Conservation (phyloP, 2,329 filamentous ascomycete species). For the Fusarium camptoceras region DNA sequence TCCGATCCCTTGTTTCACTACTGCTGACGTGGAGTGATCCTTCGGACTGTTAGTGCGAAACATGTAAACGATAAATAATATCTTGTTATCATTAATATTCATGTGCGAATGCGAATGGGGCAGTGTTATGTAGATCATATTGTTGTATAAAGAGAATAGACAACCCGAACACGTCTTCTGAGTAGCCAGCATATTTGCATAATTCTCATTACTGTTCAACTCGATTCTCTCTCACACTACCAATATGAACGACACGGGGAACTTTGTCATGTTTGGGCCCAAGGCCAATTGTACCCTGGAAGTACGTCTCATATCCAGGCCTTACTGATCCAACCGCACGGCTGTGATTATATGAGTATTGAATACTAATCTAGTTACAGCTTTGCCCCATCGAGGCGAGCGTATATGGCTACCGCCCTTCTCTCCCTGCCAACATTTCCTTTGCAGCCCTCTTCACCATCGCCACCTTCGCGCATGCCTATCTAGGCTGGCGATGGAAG, state of each 20-base stretch:
- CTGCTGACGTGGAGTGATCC: background rate
- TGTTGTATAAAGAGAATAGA: background rate
- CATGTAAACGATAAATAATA: background rate
- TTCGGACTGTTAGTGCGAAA: background rate
- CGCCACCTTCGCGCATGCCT: conserved; percentile 55
- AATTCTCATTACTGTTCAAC: background rate
- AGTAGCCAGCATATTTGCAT: background rate
- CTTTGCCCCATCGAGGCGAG: conserved; percentile 50
- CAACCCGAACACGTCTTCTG: background rate
- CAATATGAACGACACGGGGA: background rate
- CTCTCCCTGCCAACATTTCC: conserved; percentile 52
- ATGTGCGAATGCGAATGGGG: conserved; percentile 10
- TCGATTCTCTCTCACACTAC: background rate
- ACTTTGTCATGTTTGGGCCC: conserved; percentile 29
- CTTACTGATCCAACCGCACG: background rate
- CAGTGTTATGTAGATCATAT: conserved; percentile 5
- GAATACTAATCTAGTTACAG: background rate
- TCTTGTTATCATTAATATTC: no score
- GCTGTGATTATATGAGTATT: rapidly evolving
- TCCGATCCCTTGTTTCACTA: background rate
- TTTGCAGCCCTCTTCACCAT: conserved; percentile 58
- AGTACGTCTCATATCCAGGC: background rate
- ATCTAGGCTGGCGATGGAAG: conserved; percentile 54
- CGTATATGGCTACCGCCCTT: conserved; percentile 58
- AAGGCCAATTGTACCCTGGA: conserved; percentile 35